Base-by-base conservation (phyloP, 345 rosid species). In the Eucalyptus shirleyi region DNA sequence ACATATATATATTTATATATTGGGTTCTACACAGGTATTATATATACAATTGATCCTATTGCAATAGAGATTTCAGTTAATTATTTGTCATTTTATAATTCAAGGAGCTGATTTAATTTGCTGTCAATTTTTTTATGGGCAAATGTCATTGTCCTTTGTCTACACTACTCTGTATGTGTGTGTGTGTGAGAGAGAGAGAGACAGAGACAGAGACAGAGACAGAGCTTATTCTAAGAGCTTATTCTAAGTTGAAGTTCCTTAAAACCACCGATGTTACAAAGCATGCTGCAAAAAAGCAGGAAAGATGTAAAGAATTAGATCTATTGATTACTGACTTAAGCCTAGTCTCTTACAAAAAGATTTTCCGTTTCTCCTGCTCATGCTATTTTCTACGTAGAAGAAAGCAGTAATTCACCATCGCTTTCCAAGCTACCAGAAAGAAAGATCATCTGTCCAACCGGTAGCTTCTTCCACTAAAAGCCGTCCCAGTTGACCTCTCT, bases 391-490 rank as follows among this genome's bases (percentile, higher is more conserved):
- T 9, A 28, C 9, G 45, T 9, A 50, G 69, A 65, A 67, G 50
- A 34, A 40, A 45, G 50, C 44, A 86, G 50, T 9, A 37, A 67
- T 34, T 65, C 86, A 67, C 86, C 37, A 37, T 55, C 88, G 14
- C 19, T 62, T 45, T 47, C 16, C 30, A 82, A 32, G 87, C 37
- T 15, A 23, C 62, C 34, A 23, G 11, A 86, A 69, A 26, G 21
- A 42, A n/a, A 50, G 49, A 56, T 88, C 91, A 91, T 42, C 40
- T 30, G 69, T n/a, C 67, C 42, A 92, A 90, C 89, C 91, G 90
- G 65, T 91, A 89, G 88, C 92, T 87, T 62, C 93, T 88, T 32
- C 93, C 92, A 50, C 86, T 80, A 53, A 91, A 91, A 88, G 92
- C 88, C 34, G 69, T 77, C 37, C 90, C 91, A 12, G 90, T 82